These are phyloP conservation scores for Candida tetrigidarum DNA, from an alignment of 1,139 yeast species.

Conservation along the genomic window DNA sequence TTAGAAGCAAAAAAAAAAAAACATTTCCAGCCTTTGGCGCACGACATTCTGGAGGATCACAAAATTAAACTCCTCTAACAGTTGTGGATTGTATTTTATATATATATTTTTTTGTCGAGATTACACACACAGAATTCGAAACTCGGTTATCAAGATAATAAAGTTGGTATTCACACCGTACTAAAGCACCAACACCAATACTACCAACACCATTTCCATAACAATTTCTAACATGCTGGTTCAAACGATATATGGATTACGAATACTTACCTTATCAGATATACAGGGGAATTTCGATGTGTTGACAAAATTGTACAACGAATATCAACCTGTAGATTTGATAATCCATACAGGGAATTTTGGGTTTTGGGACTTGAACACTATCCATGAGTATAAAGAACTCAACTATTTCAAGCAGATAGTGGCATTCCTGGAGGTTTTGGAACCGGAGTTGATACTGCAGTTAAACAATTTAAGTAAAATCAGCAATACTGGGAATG, in stretches of 20 bases:
- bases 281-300: slow-evolving; percentile 38
- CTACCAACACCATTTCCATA: no score
- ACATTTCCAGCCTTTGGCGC: neutral
- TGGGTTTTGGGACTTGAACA: slow-evolving; percentile 70
- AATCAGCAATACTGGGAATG: slow-evolving; percentile 23
- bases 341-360: slow-evolving; percentile 80
- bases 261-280: slow-evolving; percentile 35
- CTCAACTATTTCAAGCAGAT: slow-evolving; percentile 62
- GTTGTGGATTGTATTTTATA: no score
- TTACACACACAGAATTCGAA: slow-evolving; percentile 3
- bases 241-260: slow-evolving; percentile 8
- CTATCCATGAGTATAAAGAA: slow-evolving; percentile 54
- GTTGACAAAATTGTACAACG: slow-evolving; percentile 22
- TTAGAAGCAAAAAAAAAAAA: no score
- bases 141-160: slow-evolving; percentile 3
- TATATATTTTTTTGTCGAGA: slow-evolving; percentile 2
- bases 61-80: neutral
- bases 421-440: slow-evolving; percentile 67
- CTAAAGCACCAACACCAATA: no score
- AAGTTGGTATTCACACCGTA: no score
- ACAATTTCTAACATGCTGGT: slow-evolving; percentile 8
- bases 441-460: slow-evolving; percentile 50
- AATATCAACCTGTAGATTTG: slow-evolving; percentile 23
- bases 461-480: slow-evolving; percentile 51
- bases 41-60: neutral